Percentiles rank a stretch among this genome's conserved stretches.
phyloP scores from a whole-genome alignment of 1,284 basidiomycete genomes.

The Ceratobasidium sp. region DNA sequence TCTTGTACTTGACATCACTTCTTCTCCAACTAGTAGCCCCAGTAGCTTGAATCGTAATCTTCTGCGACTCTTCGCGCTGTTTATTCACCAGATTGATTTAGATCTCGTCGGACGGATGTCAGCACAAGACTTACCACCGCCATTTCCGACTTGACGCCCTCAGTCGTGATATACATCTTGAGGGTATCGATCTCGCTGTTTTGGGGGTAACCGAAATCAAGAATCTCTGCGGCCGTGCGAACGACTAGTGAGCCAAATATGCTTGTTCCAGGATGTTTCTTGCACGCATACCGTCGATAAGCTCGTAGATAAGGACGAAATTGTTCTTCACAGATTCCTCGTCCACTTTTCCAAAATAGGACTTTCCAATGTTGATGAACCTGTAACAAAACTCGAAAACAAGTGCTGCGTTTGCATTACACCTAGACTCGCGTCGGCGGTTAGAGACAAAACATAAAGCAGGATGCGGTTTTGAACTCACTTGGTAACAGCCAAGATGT shows the following conservation, averaged over 20 bases:
- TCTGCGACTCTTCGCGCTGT: slow-evolving; percentile 93
- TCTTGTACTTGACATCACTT: slow-evolving; percentile 95
- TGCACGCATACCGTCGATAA: slow-evolving; percentile 77
- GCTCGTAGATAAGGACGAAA: slow-evolving; percentile 95
- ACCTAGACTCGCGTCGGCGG: slow-evolving; percentile 57
- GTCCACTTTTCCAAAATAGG: slow-evolving; percentile 97
- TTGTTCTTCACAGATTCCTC: slow-evolving; percentile 99
- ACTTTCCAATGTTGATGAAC: slow-evolving; percentile 90
- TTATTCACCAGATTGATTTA: slow-evolving; percentile 34
- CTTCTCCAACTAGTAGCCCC: slow-evolving; percentile 94
- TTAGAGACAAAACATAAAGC: not conserved
- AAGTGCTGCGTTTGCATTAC: slow-evolving; percentile 95
- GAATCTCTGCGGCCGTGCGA: slow-evolving; percentile 72
- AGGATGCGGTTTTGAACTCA: slow-evolving; percentile 54
- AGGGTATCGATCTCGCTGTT: slow-evolving; percentile 98
- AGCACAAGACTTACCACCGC: slow-evolving; percentile 66
- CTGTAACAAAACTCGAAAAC: slow-evolving; percentile 98
- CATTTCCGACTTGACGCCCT: slow-evolving; percentile 87
- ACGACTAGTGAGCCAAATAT: not conserved
- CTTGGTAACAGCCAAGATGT: slow-evolving; percentile 95
- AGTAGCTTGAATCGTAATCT: slow-evolving; percentile 95
- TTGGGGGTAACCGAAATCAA: slow-evolving; percentile 98
- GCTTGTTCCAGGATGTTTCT: not conserved
- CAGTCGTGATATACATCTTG: slow-evolving; percentile 98
- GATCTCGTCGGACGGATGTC: not conserved